Evolutionary conservation across 768 basidiomycete genomes (phyloP), one percentile per base, ranked within the genome.

Genomic region (Mycena alexandri): DNA sequence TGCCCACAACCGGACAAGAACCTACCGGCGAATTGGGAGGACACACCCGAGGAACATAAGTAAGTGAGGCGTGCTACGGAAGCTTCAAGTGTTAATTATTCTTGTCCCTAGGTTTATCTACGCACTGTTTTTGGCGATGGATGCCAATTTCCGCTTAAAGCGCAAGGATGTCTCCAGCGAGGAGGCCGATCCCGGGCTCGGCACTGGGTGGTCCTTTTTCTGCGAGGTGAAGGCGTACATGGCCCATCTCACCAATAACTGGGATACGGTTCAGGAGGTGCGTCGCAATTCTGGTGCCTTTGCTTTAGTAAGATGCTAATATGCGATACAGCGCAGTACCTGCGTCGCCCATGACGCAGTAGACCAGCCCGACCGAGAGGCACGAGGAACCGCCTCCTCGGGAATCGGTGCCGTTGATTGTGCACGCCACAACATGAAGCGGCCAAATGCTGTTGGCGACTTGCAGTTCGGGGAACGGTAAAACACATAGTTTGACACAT

Each of bases 121-220:
- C n/a, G n/a, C n/a, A n/a, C n/a, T n/a, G n/a, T n/a, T n/a, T n/a
- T n/a, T n/a, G n/a, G n/a, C n/a, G n/a, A n/a, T n/a, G n/a, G n/a
- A n/a, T n/a, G n/a, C n/a, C n/a, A n/a, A n/a, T n/a, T n/a, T n/a
- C n/a, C n/a, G n/a, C n/a, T n/a, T n/a, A n/a, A n/a, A n/a, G n/a
- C n/a, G n/a, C n/a, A n/a, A n/a, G n/a, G n/a, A 66, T 9, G 56
- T 65, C 1, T 36, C 61, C 38, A 78, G 69, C 22, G 74, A 65
- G 12, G 53, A 22, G 1, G 33, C 17, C 7, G 72, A 71, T 47
- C 51, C 70, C 0, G 29, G 47, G 25, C 48, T 73, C 10, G 72
- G 72, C 9, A 41, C 29, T 22, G 69, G 72, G 7, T 53, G 65
- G 48, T 63, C 61, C 2, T 73, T 71, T 42, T 73, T 58, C 33